Evolutionary conservation across 306 rosid species (phyloP), one percentile per base, ranked within the genome.

Genomic region (Prunus mongolica): DNA sequence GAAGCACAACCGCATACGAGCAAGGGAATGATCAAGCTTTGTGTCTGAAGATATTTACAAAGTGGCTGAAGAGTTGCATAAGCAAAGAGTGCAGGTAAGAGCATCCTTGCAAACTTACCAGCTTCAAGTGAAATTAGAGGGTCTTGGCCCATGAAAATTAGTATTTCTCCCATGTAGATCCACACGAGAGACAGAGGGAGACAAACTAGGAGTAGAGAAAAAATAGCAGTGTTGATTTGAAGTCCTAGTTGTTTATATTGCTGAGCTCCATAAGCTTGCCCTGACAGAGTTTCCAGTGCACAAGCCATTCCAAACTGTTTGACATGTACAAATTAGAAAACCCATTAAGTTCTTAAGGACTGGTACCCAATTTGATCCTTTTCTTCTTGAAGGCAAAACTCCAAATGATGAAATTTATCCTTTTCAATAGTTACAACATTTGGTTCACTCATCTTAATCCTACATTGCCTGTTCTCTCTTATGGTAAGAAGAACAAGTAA

Each of bases 1-100:
- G 79, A 79, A 57, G 78, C 71, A 25, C 61, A 82, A 57, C 94
- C 82, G 81, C 87, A 80, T 34, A 81, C 1, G 11, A 93, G 81
- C 92, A 90, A 80, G 15, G 97, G 96, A 73, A 71, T 2, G 34
- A 86, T 76, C 78, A 94, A 70, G 51, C 92, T 87, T 82, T 90
- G 98, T 44, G 91, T 79, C 81, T 84, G 94, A 65, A 88, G 90
- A 70, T 88, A 91, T 74, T 88, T 65, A 74, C 90, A 78, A 1
- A 91, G 77, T 3, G 96, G 89, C 58, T 86, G 90, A n/a, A 91
- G 85, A 65, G 81, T 51, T 69, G 89, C 97, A 77, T 73, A 77
- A 27, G 91, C 98, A 65, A 90, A 82, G 72, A 91, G 90, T 67
- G 90, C 85, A 41, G 96, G 98, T 66, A 91, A 24, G 68, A 94